Conservation (phyloP, 768 basidiomycete species). For the Pleurotus tuoliensis region DNA sequence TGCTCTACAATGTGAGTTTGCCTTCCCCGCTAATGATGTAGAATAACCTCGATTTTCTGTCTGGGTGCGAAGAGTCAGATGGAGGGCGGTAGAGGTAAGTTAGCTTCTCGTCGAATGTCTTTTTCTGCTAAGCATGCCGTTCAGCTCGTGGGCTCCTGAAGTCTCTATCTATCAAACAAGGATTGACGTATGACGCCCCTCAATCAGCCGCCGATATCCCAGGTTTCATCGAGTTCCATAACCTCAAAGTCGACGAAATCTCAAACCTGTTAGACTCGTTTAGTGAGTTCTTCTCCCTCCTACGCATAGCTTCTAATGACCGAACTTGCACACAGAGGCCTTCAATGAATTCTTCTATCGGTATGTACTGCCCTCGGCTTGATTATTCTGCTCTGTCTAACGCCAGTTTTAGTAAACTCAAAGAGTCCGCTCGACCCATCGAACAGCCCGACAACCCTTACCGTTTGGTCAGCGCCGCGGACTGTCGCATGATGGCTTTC, state of each 20-base stretch:
- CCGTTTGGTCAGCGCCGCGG: constrained; percentile 81
- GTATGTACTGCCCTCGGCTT: constrained; percentile 22
- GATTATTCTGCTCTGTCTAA: too few species aligned
- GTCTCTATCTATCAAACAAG: constrained; percentile 90
- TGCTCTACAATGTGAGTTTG: too few species aligned
- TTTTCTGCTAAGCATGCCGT: constrained; percentile 1
- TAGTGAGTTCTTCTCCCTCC: constrained; percentile 42
- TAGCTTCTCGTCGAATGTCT: too few species aligned
- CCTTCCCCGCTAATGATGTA: too few species aligned
- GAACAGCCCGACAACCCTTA: constrained; percentile 70
- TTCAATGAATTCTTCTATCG: constrained; percentile 94
- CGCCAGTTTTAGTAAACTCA: constrained; percentile 64
- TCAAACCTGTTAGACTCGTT: constrained; percentile 80
- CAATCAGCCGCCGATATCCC: constrained; percentile 83
- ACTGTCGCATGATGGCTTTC: constrained; percentile 96
- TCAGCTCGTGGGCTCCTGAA: constrained; percentile 79
- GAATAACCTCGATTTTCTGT: too few species aligned
- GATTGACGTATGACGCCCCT: constrained; percentile 85
- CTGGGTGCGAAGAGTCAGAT: too few species aligned
- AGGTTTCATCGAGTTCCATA: constrained; percentile 86
- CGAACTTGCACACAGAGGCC: constrained; percentile 46
- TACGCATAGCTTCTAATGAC: background rate
- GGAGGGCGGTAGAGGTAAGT: too few species aligned
- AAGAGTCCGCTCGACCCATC: constrained; percentile 72
- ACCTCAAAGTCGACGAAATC: constrained; percentile 79